Evolutionary conservation across 768 basidiomycete genomes (phyloP), one percentile per base, ranked within the genome.

Genomic region (Lentinula detonsa): DNA sequence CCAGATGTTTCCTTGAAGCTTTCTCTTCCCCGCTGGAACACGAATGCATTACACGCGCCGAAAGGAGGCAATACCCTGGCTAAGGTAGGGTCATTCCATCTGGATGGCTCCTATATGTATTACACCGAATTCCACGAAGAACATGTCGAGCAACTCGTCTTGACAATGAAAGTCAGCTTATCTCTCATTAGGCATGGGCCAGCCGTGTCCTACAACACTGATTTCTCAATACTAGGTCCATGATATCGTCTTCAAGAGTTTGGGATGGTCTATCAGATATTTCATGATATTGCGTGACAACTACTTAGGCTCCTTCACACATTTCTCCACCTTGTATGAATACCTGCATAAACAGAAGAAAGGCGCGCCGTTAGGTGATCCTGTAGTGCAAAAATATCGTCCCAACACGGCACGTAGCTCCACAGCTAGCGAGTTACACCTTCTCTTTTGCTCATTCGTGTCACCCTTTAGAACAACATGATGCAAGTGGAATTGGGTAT

Each of bases 301-400:
- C 72, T 98, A 98, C 72, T 85, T 98, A 54, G 96, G 96, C 10
- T 81, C 85, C 4, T 98, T 97, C 73, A 97, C 94, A 1, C 91
- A 96, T 65, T 98, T 95, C 67, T 87, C 88, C 2, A 97, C 93
- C 0, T 78, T 93, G 45, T 82, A 81, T 21, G 96, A 98, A 75
- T 96, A 93, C 70, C 75, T 93, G 50, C 83, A 87, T 57, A 89
- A 86, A 67, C 81, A 85, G 45, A 78, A 75, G 48, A 77, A 75
- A 55, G 81, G 81, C 1, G 65, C 81, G 1, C 82, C 84, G 10
- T 76, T 87, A 13, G 95, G 95, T 4, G 95, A 98, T 73, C 93
- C 92, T 0, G 78, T 96, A 1, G 75, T 82, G 57, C 76, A 83
- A 61, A 94, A 92, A 67, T 93, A 95, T 72, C 81, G 94, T 8